A percentile compares a stretch with the other conserved stretches of the same genome.
Conservation (phyloP, 2,329 filamentous ascomycete genomes). For the Daldinia sp. region DNA sequence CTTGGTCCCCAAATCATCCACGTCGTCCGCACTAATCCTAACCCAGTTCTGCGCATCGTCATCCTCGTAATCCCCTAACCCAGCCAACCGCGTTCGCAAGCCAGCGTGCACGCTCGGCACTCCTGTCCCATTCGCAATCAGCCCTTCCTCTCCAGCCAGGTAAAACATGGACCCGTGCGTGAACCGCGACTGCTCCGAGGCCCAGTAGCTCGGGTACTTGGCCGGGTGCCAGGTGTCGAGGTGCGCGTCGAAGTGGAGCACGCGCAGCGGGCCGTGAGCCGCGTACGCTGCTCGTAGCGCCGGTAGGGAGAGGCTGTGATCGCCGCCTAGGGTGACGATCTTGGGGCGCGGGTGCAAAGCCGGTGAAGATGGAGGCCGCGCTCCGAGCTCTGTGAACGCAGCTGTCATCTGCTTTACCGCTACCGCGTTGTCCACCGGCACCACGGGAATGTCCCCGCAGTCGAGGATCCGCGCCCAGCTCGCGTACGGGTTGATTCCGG, state of each 20-base stretch:
- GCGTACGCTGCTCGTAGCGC: conserved; percentile 72
- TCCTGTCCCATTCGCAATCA: conserved; percentile 48
- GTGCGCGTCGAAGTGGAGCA: conserved; percentile 81
- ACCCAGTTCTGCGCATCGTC: conserved; percentile 81
- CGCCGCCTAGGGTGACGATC: conserved; percentile 75
- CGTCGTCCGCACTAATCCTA: conserved; percentile 83
- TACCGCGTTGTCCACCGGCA: conserved; percentile 84
- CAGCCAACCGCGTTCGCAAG: conserved; percentile 77
- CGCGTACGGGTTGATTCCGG: conserved; percentile 82
- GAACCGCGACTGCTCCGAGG: conserved; percentile 73
- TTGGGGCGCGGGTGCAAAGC: conserved; percentile 54
- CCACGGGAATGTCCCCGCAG: conserved; percentile 90
- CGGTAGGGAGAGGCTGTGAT: conserved; percentile 75
- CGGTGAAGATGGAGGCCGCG: conserved; percentile 48
- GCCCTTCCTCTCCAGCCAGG: conserved; percentile 81
- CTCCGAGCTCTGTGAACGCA: conserved; percentile 75
- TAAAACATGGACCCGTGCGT: conserved; percentile 94
- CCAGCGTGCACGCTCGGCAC: conserved; percentile 80
- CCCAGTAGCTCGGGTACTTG: conserved; percentile 82
- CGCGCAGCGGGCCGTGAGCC: conserved; percentile 70
- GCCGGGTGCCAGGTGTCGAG: conserved; percentile 86
- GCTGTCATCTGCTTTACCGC: conserved; percentile 85
- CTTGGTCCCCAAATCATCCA: conserved; percentile 79
- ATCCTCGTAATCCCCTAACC: conserved; percentile 73
- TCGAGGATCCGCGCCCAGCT: conserved; percentile 80